These are phyloP conservation scores for Viridothelium virens DNA, from an alignment of 495 filamentous ascomycete genomes.

Conservation along the genomic window DNA sequence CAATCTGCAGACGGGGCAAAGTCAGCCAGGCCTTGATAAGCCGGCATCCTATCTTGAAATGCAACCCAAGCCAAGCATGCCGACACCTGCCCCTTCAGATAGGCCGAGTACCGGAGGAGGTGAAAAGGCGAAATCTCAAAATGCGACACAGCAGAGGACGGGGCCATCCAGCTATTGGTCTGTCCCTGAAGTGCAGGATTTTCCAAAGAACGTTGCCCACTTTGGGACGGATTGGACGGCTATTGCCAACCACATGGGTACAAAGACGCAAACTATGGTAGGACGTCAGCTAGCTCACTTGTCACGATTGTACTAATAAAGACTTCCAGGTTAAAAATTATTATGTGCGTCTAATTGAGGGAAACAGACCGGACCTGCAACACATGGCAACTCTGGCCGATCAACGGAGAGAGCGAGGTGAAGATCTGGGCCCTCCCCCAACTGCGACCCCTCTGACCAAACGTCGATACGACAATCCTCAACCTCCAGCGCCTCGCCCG, in stretches of 20 bases:
- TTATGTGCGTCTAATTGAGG: slow-evolving; percentile 68
- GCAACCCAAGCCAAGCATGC: background rate
- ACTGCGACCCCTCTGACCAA: slow-evolving; percentile 52
- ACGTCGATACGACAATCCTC: slow-evolving; percentile 50
- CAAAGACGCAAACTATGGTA: slow-evolving; percentile 75
- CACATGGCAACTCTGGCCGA: slow-evolving; percentile 63
- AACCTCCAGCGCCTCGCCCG: slow-evolving; percentile 49
- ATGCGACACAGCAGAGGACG: slow-evolving; percentile 21
- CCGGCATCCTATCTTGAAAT: slow-evolving; percentile 5
- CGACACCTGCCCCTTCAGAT: slow-evolving; percentile 5
- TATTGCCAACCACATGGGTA: slow-evolving; percentile 79
- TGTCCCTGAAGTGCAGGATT: slow-evolving; percentile 79
- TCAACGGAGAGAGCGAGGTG: slow-evolving; percentile 57
- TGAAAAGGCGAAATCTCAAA: background rate
- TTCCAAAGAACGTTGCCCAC: slow-evolving; percentile 63
- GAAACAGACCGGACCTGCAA: slow-evolving; percentile 56
- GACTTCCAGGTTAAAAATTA: slow-evolving; percentile 78
- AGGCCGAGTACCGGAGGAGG: slow-evolving; percentile 3
- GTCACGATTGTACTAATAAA: slow-evolving; percentile 12
- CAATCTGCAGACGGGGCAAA: slow-evolving; percentile 15
- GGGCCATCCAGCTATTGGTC: slow-evolving; percentile 92
- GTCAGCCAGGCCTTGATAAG: slow-evolving; percentile 8
- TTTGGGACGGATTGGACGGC: slow-evolving; percentile 83
- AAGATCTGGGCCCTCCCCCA: slow-evolving; percentile 62
- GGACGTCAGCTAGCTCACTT: background rate